Percentiles rank a stretch among this genome's conserved stretches.
phyloP scores from a whole-genome alignment of 768 basidiomycete genomes.

The Lactifluus hygrophoroides region DNA sequence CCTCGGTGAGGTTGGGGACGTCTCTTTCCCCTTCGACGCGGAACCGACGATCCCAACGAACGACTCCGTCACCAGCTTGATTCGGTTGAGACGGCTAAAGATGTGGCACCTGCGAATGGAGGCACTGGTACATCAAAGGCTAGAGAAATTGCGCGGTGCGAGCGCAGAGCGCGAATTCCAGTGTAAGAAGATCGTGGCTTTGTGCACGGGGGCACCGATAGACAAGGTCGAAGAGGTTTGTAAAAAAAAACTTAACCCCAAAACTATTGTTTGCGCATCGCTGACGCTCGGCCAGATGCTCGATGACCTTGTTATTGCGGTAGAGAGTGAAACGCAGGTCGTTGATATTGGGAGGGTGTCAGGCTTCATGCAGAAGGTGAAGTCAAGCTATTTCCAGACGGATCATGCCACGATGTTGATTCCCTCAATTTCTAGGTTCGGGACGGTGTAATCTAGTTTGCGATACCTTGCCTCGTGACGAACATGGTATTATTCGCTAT shows the following conservation, averaged over 20 bases:
- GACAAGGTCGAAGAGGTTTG: constrained; percentile 88
- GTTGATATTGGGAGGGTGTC: constrained; percentile 81
- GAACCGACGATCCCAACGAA: constrained; percentile 63
- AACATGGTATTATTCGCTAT: constrained; percentile 1
- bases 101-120: constrained; percentile 80
- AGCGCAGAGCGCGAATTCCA: constrained; percentile 86
- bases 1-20: constrained; percentile 55
- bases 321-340: constrained; percentile 79
- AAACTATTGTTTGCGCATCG: too few relatives aligned
- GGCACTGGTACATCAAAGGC: constrained; percentile 57
- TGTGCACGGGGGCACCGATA: constrained; percentile 78
- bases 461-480: background rate
- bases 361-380: constrained; percentile 85
- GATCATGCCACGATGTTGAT: background rate
- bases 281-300: constrained; percentile 49
- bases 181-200: constrained; percentile 84
- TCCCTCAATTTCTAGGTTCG: constrained; percentile 36
- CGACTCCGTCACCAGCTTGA: constrained; percentile 51
- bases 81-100: constrained; percentile 67
- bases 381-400: constrained; percentile 7
- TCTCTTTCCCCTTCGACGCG: constrained; percentile 52
- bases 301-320: constrained; percentile 74
- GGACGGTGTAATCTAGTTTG: constrained; percentile 47
- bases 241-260: too few relatives aligned
- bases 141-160: constrained; percentile 65